Percentiles rank a stretch among this genome's conserved stretches.
Conservation (phyloP, 2,329 filamentous ascomycete species). For the Coleophoma crateriformis region DNA sequence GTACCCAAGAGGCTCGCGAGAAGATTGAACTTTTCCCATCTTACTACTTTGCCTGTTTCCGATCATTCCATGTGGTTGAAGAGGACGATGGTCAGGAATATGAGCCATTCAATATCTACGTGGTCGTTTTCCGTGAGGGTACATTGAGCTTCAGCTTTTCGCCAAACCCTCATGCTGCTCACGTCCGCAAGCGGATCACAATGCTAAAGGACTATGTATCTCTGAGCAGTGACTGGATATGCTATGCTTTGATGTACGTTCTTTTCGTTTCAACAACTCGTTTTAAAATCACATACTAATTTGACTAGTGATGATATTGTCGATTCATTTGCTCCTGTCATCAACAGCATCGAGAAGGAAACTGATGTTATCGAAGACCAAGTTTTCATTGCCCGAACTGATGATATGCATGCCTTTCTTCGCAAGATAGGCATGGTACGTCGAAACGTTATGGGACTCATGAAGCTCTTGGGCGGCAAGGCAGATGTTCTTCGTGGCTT, state of each 20-base stretch:
- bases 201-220: slow-evolving; percentile 92
- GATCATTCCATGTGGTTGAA: slow-evolving; percentile 77
- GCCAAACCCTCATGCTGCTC: slow-evolving; percentile 78
- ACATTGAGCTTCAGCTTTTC: slow-evolving; percentile 92
- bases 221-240: slow-evolving; percentile 96
- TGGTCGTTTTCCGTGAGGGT: slow-evolving; percentile 92
- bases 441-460: slow-evolving; percentile 90
- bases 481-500: slow-evolving; percentile 98
- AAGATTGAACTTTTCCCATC: slow-evolving; percentile 97
- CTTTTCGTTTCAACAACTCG: background rate
- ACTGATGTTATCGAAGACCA: slow-evolving; percentile 93
- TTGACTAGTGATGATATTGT: slow-evolving; percentile 81
- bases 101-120: slow-evolving; percentile 94
- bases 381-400: slow-evolving; percentile 84
- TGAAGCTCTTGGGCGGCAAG: slow-evolving; percentile 91
- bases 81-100: slow-evolving; percentile 78
- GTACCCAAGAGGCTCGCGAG: slow-evolving; percentile 90
- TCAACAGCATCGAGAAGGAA: slow-evolving; percentile 79
- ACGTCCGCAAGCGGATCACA: slow-evolving; percentile 87
- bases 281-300: slow-evolving; percentile 5
- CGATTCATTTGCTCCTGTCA: slow-evolving; percentile 87
- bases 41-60: slow-evolving; percentile 98
- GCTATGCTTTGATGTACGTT: slow-evolving; percentile 89
- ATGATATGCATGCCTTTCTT: slow-evolving; percentile 84
- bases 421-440: slow-evolving; percentile 84